Conservation (phyloP, 2,329 filamentous ascomycete species). For the Plectosphaerella sp. region DNA sequence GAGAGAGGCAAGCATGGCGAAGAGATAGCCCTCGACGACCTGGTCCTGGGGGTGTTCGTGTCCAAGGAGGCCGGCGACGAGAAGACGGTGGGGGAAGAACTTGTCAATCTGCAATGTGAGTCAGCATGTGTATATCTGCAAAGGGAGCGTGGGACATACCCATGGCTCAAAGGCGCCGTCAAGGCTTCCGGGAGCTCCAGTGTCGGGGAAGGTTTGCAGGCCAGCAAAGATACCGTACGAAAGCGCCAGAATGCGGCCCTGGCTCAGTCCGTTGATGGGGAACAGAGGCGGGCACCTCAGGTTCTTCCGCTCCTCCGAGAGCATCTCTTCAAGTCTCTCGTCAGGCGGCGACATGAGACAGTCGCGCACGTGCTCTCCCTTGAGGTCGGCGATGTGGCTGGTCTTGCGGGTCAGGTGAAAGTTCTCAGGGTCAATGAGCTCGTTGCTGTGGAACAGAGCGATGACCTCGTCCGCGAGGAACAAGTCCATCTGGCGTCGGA, state of each 20-base stretch:
- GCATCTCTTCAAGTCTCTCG: not conserved
- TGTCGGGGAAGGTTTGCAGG: conserved; percentile 21
- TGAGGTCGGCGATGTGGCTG: too few relatives aligned
- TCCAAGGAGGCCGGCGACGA: conserved; percentile 14
- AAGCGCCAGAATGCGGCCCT: conserved; percentile 18
- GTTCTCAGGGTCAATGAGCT: not conserved
- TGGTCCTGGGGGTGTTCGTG: conserved; percentile 11
- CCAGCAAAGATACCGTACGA: conserved; percentile 32
- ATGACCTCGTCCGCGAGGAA: conserved; percentile 26
- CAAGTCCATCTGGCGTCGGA: conserved; percentile 28
- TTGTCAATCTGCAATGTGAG: conserved; percentile 27
- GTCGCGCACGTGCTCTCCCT: too few relatives aligned
- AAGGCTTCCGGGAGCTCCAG: not conserved
- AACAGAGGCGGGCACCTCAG: conserved; percentile 9
- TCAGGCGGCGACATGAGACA: not conserved
- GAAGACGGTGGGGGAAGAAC: conserved; percentile 24
- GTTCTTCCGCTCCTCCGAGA: not conserved
- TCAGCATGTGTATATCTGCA: not conserved
- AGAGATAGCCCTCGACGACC: conserved; percentile 18
- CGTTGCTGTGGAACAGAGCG: conserved; percentile 26
- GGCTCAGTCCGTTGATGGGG: conserved; percentile 9
- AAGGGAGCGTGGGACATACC: conserved; percentile 17
- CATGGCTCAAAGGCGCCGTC: conserved; percentile 22
- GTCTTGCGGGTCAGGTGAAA: too few relatives aligned
- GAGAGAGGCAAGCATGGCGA: conserved; percentile 32